phyloP scores from a whole-genome alignment of 345 rosid genomes.

The Pistacia atlantica region DNA sequence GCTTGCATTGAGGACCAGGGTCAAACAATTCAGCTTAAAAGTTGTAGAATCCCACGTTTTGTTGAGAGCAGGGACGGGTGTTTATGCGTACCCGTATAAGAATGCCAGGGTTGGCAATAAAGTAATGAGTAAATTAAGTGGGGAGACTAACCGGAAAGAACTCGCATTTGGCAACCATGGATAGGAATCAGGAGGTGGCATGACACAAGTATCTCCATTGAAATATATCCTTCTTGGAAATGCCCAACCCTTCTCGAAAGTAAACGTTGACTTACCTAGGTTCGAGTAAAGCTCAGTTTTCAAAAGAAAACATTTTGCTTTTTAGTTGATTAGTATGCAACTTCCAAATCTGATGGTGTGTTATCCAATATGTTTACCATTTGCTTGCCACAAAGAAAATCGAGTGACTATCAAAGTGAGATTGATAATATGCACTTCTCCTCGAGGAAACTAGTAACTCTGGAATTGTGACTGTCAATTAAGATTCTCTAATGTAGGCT shows the following conservation, averaged over 20 bases:
- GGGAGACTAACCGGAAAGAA: constrained; percentile 30
- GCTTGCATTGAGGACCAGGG: neutral
- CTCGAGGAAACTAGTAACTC: too few relatives aligned
- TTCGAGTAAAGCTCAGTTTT: too few relatives aligned
- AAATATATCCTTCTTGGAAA: constrained; percentile 86
- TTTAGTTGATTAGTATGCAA: too few relatives aligned
- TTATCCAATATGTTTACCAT: too few relatives aligned
- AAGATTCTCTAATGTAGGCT: too few relatives aligned
- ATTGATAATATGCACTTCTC: too few relatives aligned
- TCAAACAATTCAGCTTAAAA: constrained; percentile 20
- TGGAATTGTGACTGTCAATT: too few relatives aligned
- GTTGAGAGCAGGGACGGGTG: neutral
- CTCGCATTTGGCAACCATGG: constrained; percentile 82
- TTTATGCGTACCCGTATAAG: constrained; percentile 29
- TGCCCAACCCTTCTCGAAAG: constrained; percentile 89
- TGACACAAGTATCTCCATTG: constrained; percentile 86
- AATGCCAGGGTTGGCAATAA: constrained; percentile 45
- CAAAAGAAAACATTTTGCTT: too few relatives aligned
- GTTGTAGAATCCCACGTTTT: neutral
- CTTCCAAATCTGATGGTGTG: too few relatives aligned
- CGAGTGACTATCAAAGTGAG: too few relatives aligned
- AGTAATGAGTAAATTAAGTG: constrained; percentile 26
- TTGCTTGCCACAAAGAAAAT: too few relatives aligned
- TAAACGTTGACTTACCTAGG: constrained; percentile 38
- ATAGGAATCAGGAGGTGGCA: constrained; percentile 85